phyloP scores from a whole-genome alignment of 2,329 filamentous ascomycete genomes.

The Madurella fahalii region DNA sequence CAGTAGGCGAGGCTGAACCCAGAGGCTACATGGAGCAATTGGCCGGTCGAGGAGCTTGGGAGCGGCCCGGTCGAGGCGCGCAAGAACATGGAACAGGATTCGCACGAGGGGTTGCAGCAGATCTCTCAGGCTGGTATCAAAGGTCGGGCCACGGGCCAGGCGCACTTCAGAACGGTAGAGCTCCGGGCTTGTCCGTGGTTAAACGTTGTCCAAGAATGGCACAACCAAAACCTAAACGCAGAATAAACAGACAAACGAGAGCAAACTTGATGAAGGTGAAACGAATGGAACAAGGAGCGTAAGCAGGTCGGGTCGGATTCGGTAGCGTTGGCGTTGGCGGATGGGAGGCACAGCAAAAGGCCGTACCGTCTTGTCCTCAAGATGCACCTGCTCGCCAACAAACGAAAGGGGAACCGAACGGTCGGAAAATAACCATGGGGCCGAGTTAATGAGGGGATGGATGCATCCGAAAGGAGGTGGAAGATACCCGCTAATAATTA shows the following conservation, averaged over 20 bases:
- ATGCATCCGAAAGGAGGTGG: not conserved
- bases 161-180: conserved; percentile 3
- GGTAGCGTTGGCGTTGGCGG: not conserved
- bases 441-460: not conserved
- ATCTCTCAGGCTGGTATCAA: conserved; percentile 12
- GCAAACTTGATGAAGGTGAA: not conserved
- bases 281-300: not conserved
- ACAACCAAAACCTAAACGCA: not conserved
- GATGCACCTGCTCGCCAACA: not conserved
- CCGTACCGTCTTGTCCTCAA: not conserved
- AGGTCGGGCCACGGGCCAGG: conserved; percentile 10
- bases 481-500: not conserved
- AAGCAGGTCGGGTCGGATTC: not conserved
- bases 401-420: not conserved
- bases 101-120: conserved; percentile 13
- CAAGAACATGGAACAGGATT: conserved; percentile 18
- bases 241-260: not conserved
- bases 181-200: conserved; percentile 8
- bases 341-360: not conserved
- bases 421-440: not conserved
- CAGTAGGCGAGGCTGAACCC: conserved; percentile 12
- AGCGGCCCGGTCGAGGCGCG: conserved; percentile 9
- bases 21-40: conserved; percentile 18
- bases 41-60: conserved; percentile 10
- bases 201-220: not conserved